These are phyloP conservation scores for Nothophoma quercina DNA, from an alignment of 2,329 filamentous ascomycete species.

Conservation along the genomic window DNA sequence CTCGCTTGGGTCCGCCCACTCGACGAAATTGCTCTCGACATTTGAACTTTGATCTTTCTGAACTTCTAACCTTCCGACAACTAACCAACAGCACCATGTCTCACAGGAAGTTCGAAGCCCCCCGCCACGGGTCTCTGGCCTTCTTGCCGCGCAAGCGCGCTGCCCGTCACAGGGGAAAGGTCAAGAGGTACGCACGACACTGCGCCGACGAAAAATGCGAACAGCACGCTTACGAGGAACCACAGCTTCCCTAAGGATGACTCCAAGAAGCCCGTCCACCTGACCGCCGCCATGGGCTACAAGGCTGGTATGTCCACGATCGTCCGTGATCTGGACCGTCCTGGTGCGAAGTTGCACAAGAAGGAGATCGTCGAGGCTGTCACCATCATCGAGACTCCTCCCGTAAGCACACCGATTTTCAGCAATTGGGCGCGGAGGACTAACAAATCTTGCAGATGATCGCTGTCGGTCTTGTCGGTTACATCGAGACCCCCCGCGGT, in stretches of 20 bases:
- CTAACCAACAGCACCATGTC: slow-evolving; percentile 56
- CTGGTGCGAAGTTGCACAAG: slow-evolving; percentile 99
- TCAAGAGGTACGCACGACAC: slow-evolving; percentile 85
- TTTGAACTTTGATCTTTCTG: slow-evolving; percentile 24
- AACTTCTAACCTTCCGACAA: slow-evolving; percentile 31
- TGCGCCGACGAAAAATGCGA: slow-evolving; percentile 22
- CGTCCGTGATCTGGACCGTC: slow-evolving; percentile 98
- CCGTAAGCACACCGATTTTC: slow-evolving; percentile 77
- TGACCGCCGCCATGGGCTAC: slow-evolving; percentile 98
- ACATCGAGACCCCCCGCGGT: slow-evolving; percentile 99
- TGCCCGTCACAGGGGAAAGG: slow-evolving; percentile 93
- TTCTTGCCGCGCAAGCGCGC: slow-evolving; percentile 78
- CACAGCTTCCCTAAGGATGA: slow-evolving; percentile 99
- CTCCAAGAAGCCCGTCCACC: slow-evolving; percentile 98
- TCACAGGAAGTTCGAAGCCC: slow-evolving; percentile 81
- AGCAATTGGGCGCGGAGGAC: slow-evolving; percentile 55
- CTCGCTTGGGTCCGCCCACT: too few relatives aligned
- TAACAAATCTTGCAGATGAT: slow-evolving; percentile 77
- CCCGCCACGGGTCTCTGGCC: slow-evolving; percentile 82
- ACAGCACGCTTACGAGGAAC: slow-evolving; percentile 34
- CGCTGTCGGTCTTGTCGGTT: slow-evolving; percentile 99
- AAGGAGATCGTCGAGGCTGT: slow-evolving; percentile 56
- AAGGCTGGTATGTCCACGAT: slow-evolving; percentile 99
- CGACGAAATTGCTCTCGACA: too few relatives aligned
- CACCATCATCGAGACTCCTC: slow-evolving; percentile 54